phyloP scores from a whole-genome alignment of 805 yeast species.

The Candida golubevii region DNA sequence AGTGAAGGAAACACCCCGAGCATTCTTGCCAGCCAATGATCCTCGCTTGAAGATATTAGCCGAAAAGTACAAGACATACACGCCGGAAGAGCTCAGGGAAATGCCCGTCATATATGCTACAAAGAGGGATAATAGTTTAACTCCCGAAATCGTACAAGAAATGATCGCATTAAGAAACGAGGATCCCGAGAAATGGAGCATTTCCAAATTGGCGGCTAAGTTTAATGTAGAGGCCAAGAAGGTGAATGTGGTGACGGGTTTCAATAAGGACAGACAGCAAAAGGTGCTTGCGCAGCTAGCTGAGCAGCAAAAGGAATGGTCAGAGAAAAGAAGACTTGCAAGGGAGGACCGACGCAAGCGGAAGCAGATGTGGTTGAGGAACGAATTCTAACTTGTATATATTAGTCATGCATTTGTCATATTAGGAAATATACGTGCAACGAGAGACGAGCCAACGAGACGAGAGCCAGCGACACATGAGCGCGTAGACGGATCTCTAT shows the following conservation, averaged over 20 bases:
- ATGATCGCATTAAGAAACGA: conserved; percentile 50
- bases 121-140: conserved; percentile 45
- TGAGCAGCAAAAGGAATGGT: conserved; percentile 47
- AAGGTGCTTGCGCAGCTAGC: conserved; percentile 47
- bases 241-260: conserved; percentile 41
- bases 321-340: conserved; percentile 42
- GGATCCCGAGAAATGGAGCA: conserved; percentile 63
- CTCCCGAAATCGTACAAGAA: conserved; percentile 53
- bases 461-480: no score
- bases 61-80: conserved; percentile 24
- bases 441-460: neutral
- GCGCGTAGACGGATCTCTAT: no score
- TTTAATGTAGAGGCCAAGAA: conserved; percentile 46
- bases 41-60: conserved; percentile 45
- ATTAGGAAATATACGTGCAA: conserved; percentile 4
- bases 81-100: conserved; percentile 30
- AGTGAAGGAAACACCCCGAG: conserved; percentile 59
- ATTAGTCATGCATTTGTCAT: conserved; percentile 6
- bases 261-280: conserved; percentile 32
- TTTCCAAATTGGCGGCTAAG: conserved; percentile 55
- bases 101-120: conserved; percentile 41
- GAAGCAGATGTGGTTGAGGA: conserved; percentile 59
- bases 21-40: conserved; percentile 61
- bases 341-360: conserved; percentile 57
- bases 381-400: conserved; percentile 34